phyloP scores from a whole-genome alignment of 2,329 filamentous ascomycete genomes.

The Talaromyces sp. region DNA sequence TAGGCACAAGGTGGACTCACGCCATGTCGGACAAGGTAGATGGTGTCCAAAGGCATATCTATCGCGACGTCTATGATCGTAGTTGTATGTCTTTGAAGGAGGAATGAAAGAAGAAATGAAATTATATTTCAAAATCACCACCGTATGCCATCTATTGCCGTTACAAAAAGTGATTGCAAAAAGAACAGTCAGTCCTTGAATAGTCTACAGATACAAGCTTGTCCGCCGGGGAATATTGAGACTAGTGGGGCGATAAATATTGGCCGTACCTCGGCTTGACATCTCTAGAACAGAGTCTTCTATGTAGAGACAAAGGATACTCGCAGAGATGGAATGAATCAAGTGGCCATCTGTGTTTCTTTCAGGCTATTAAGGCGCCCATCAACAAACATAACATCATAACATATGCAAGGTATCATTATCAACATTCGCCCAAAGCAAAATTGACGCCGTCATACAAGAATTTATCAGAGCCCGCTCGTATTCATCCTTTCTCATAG shows the following conservation, averaged over 20 bases:
- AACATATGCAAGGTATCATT: conserved; percentile 23
- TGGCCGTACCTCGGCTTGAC: neutral
- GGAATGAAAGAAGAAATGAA: neutral
- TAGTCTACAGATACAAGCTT: neutral
- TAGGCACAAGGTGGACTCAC: conserved; percentile 49
- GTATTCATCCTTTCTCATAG: conserved; percentile 20
- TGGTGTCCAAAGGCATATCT: conserved; percentile 63
- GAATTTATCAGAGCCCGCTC: conserved; percentile 21
- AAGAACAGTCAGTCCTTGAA: neutral
- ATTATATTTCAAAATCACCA: neutral
- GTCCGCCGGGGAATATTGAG: neutral
- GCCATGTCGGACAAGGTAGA: conserved; percentile 72
- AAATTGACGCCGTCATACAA: conserved; percentile 20
- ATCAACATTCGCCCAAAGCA: conserved; percentile 24
- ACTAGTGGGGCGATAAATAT: neutral
- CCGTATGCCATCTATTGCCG: too few relatives aligned
- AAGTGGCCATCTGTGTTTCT: conserved; percentile 16
- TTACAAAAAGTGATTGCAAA: neutral
- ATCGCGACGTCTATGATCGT: neutral
- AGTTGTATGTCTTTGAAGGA: neutral
- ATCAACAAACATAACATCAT: conserved; percentile 13
- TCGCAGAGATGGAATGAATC: neutral
- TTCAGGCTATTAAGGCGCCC: conserved; percentile 27
- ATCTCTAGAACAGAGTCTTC: too few relatives aligned
- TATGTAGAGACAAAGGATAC: too few relatives aligned